Base-by-base conservation (phyloP, 345 rosid species). In the Camelina hispida region DNA sequence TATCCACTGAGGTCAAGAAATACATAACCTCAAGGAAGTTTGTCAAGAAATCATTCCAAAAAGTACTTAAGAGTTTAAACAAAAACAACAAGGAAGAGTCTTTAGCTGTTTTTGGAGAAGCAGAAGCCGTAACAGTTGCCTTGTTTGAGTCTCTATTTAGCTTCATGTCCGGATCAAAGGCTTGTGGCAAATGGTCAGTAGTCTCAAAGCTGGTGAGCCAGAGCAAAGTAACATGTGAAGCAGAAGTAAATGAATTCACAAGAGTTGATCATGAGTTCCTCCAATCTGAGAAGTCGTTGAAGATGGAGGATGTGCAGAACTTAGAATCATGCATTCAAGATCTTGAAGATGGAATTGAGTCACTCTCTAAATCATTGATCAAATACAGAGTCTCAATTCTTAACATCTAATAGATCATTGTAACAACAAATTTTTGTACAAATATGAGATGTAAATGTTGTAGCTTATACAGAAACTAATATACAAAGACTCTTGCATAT, bases 261-360 rank as follows among this genome's bases (percentile, higher is more conserved):
- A 66, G 28, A 44, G 71, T 68, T 4, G 89, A 83, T 58, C 58
- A 55, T 0, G 73, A 76, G 13, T 6, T 88, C 51, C 71, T 88
- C 51, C 71, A 68, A n/a, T 73, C 73, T 34, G 52, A 76, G 6
- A 53, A 34, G 15, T 60, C 61, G 0, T 61, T 62, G 42, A 79
- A 82, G 25, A 2, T 67, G n/a, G 79, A 66, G 7, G 55, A 75
- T 34, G 71, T 80, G 12, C 67, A 77, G 58, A 74, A 42, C 22
- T 32, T 79, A 13, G 85, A 85, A 51, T 55, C 66, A 17, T 68
- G 79, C 79, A 66, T 85, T 76, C 82, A 83, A 66, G 85, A 85
- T 68, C 79, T 89, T 23, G 85, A 84, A 80, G 80, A 73, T 43
- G 89, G 80, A 48, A 62, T 82, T 7, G 80, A 87, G 34, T 47